Percentiles rank a stretch among this genome's conserved stretches.
Evolutionary conservation across 2,329 filamentous ascomycete genomes (phyloP).

Genomic region (Ophiocordyceps camponoti-floridani): DNA sequence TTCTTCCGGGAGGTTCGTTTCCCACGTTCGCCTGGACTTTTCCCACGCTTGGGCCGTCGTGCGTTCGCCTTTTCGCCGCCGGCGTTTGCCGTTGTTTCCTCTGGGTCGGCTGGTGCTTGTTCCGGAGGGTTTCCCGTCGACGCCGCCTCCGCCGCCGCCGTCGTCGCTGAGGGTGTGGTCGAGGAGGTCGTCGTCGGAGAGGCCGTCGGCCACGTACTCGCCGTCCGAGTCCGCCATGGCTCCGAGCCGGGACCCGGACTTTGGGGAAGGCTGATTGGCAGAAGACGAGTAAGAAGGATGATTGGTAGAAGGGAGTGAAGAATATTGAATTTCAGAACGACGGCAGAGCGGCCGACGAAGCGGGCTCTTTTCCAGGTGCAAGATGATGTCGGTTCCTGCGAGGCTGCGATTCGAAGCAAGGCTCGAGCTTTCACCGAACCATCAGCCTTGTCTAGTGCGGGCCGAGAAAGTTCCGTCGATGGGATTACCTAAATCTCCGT

Average conservation of each 20-base stretch:
- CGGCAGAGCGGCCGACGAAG: too few species aligned
- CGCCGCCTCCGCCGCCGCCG: slow-evolving; percentile 17
- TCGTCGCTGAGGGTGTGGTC: slow-evolving; percentile 26
- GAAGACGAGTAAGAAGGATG: too few species aligned
- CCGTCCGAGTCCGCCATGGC: slow-evolving; percentile 57
- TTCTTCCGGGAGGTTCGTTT: slow-evolving; percentile 49
- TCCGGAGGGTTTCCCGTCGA: slow-evolving; percentile 2
- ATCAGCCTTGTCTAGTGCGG: too few species aligned
- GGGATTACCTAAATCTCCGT: too few species aligned
- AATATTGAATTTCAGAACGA: too few species aligned
- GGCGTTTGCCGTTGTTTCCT: slow-evolving; percentile 3
- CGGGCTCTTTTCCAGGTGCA: too few species aligned
- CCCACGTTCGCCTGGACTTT: slow-evolving; percentile 49
- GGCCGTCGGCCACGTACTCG: slow-evolving; percentile 45
- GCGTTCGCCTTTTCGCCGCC: slow-evolving; percentile 14
- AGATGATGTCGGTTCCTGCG: too few species aligned
- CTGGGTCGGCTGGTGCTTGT: background rate
- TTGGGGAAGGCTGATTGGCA: too few species aligned
- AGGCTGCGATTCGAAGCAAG: too few species aligned
- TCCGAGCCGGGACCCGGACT: background rate
- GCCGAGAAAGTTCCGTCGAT: too few species aligned
- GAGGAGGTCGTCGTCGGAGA: slow-evolving; percentile 47
- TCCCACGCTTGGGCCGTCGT: slow-evolving; percentile 42
- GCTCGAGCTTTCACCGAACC: too few species aligned
- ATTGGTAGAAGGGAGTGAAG: too few species aligned